Base-by-base conservation (phyloP, 208 protist genomes). In the Trypanosoma mega region DNA sequence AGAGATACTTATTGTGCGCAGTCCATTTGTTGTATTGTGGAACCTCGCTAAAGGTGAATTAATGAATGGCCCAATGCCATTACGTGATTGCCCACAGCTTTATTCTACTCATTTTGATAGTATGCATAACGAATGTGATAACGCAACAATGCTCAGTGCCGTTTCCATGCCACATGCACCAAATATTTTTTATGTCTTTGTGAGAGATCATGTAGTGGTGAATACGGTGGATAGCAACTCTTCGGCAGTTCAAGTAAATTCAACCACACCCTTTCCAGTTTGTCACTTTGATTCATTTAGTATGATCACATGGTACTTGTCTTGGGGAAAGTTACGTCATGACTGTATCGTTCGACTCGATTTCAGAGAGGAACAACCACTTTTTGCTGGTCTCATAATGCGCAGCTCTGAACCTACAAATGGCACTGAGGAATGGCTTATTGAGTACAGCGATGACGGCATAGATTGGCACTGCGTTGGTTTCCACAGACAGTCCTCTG, bases 401-500 rank as follows among this genome's bases (percentile, higher is more conserved):
- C 63, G 23, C 1, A 68, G 53, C 46, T 64, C 58, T 16, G 71
- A 69, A 26, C 58, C 55, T 20, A 58, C 12, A 6, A 56, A 21
- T 9, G 11, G 52, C 52, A 49, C 45, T 47, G 58, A 69, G 27
- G 51, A 74, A 14, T 71, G 53, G 65, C 3, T 79, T 16, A 29
- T 72, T 29, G 64, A 67, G n/a, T 85, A 57, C 63, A 76, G 66
- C 48, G 72, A 85, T 54, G 78, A 85, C 59, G 66, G 54, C 46
- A 3, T 68, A 2, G 14, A 34, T 3, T 82, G 76, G 76, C 54
- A 47, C 3, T 36, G 24, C 8, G 72, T 74, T 27, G 58, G 59
- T 31, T 7, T 24, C 51, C 72, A 78, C 37, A 23, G 29, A n/a
- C 72, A 78, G 49, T 47, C 18, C n/a, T 59, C 57, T 46, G 47